Conservation (phyloP, 2,329 filamentous ascomycete species). For the Alternaria tenuissima region DNA sequence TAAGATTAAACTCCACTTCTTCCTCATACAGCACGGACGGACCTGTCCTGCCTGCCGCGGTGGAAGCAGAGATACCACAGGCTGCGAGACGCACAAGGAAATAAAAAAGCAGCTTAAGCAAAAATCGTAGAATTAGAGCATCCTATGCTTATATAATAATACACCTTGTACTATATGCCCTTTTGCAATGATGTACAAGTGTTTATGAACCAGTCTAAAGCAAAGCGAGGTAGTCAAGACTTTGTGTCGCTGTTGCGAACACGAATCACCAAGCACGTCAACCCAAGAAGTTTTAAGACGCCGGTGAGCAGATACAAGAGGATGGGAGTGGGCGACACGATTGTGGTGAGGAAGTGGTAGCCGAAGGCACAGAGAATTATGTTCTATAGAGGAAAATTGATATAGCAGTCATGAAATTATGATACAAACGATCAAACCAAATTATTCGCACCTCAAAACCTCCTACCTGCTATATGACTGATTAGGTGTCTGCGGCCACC, state of each 20-base stretch:
- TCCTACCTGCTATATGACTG: not conserved
- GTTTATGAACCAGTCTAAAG: not conserved
- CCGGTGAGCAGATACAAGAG: not conserved
- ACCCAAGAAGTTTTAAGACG: not conserved
- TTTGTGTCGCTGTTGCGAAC: not conserved
- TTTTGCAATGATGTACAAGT: not conserved
- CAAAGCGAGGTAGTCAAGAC: not conserved
- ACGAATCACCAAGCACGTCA: not conserved
- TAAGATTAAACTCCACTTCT: conserved; percentile 12
- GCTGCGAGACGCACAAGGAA: not conserved
- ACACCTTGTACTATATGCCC: not conserved
- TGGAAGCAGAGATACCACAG: not conserved
- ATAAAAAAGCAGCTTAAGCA: not conserved
- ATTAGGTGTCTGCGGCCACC: conserved; percentile 22
- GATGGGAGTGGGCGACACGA: not conserved
- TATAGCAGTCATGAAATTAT: not conserved
- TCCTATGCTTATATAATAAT: not conserved
- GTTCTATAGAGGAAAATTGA: not conserved
- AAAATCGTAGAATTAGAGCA: accelerated
- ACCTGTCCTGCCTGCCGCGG: conserved; percentile 11
- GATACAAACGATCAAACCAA: not conserved
- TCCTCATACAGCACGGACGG: conserved; percentile 13
- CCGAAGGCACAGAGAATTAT: not conserved
- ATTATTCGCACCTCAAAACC: not conserved
- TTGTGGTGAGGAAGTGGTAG: not conserved